Evolutionary conservation across 2,329 filamentous ascomycete genomes (phyloP), one percentile per base, ranked within the genome.

Genomic region (Penicillium sp.): DNA sequence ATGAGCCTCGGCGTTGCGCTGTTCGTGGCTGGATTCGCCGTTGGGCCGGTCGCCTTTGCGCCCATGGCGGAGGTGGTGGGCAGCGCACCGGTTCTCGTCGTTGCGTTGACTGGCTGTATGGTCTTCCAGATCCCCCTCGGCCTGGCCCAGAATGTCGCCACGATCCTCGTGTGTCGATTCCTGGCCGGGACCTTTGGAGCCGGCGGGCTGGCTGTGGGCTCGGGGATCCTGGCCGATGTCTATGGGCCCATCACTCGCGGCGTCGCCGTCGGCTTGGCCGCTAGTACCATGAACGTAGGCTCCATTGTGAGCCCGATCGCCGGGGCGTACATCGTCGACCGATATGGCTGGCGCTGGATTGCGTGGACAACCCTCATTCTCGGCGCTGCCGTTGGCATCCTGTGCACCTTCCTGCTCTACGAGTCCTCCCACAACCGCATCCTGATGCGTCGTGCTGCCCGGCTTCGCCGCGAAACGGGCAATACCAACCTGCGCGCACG

Each of bases 91-190:
- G 72, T 74, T 2, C 59, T 79, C 1, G 68, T 74, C 48, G 48
- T 70, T 11, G 73, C 72, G 1, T 70, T 72, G 42, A 47, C 62
- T 4, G 50, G 68, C 14, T 75, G 76, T 41, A 65, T 65, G 1
- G 65, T 79, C 33, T 77, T 78, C 43, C 71, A 77, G 38, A 73
- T 79, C 38, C 72, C 74, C 1, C 70, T 76, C 7, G 76, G 70
- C 2, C 66, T 76, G 2, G 74, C 76, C 1, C 62, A 63, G 15
- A 75, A 77, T 45, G 43, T 77, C 0, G 48, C 72, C 17, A 78
- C 75, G 0, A 71, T 79, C 35, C 63, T 79, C 49, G 45, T 79
- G 3, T 70, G 63, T 36, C 68, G 77, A 1, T 80, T 79, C 48
- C 63, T 79, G 4, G 65, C 64, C 2, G 77, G 76, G 1, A 47